A percentile compares a stretch with the other conserved stretches of the same genome.
These are phyloP conservation scores for Globisporangium echinulatum DNA, from an alignment of 352 stramenopile genomes.

Conservation along the genomic window DNA sequence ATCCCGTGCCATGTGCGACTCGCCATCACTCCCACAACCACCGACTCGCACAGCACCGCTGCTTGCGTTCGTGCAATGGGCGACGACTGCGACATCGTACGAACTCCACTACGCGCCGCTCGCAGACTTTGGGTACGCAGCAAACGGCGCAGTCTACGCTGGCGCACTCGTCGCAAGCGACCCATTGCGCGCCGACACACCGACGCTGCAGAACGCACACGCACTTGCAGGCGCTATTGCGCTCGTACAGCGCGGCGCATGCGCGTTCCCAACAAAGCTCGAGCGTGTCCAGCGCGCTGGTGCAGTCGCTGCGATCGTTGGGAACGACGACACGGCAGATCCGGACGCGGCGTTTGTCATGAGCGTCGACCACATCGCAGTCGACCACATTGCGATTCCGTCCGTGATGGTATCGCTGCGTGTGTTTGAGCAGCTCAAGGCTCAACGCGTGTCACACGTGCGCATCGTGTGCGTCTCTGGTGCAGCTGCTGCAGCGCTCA, in stretches of 20 bases:
- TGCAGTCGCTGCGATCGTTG: constrained; percentile 54
- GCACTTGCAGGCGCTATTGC: constrained; percentile 33
- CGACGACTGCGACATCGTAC: constrained; percentile 31
- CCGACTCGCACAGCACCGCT: constrained; percentile 16
- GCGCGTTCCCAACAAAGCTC: constrained; percentile 65
- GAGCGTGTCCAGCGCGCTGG: constrained; percentile 50
- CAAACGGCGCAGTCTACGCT: constrained; percentile 33
- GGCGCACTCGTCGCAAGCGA: constrained; percentile 37
- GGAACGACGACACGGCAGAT: constrained; percentile 50
- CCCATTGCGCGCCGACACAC: constrained; percentile 36
- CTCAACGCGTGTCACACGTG: constrained; percentile 15
- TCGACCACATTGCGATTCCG: constrained; percentile 62
- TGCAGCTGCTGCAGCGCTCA: constrained; percentile 27
- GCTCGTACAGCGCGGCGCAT: constrained; percentile 50
- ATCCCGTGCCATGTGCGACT: neutral
- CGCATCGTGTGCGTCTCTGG: constrained; percentile 49
- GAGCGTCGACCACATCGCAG: constrained; percentile 59
- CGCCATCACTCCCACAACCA: neutral
- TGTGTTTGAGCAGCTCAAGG: constrained; percentile 29
- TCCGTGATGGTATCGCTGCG: constrained; percentile 58
- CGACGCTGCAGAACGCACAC: constrained; percentile 26
- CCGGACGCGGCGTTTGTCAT: constrained; percentile 60
- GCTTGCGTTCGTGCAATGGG: constrained; percentile 70
- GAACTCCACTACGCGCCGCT: constrained; percentile 52
- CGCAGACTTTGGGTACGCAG: constrained; percentile 49